Evolutionary conservation across 331 rosid species (phyloP), one percentile per base, ranked within the genome.

Genomic region (Acacia pycnantha): DNA sequence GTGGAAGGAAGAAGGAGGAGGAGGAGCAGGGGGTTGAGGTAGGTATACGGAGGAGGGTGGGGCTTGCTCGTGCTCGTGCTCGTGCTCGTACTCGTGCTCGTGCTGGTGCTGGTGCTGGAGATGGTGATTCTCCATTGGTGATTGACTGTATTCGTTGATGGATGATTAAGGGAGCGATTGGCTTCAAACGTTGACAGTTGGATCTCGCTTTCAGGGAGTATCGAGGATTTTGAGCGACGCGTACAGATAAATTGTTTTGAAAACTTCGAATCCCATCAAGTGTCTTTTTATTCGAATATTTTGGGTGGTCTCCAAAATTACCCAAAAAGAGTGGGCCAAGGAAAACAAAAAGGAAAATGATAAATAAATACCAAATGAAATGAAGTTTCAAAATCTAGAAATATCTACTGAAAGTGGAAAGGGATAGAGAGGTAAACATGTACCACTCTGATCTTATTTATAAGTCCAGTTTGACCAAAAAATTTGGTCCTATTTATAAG

Each of bases 181-280:
- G 43, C 27, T 35, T 67, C 44, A 6, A 21, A 67, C 11, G 73
- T 19, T 68, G 50, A 68, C 37, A 13, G 50, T 3, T 68, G 50
- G 16, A 1, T 6, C 73, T 68, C 29, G 50, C 16, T 10, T 21
- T 51, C 22, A 5, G 22, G 22, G 22, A 21, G 58, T 78, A 90
- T 95, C 74, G 99, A 95, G 86, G 92, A 98, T 76, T 48, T 95
- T 86, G 99, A 97, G 78, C 92, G 97, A 89, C 88, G 99, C 48
- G 89, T 91, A 74, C 2, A 51, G 99, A 93, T 90, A 95, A 91
- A 71, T 94, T 95, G 13, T 47, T 37, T 37, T 6, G 1, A 37
- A 37, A 50, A 18, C 58, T 51, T 51, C 9, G 22, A 51, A 51
- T 51, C 8, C 58, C 22, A 5, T 51, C 58, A 6, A 51, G 58